Evolutionary conservation across 352 stramenopile genomes (phyloP).

Genomic region (Globisporangium apiculatum): DNA sequence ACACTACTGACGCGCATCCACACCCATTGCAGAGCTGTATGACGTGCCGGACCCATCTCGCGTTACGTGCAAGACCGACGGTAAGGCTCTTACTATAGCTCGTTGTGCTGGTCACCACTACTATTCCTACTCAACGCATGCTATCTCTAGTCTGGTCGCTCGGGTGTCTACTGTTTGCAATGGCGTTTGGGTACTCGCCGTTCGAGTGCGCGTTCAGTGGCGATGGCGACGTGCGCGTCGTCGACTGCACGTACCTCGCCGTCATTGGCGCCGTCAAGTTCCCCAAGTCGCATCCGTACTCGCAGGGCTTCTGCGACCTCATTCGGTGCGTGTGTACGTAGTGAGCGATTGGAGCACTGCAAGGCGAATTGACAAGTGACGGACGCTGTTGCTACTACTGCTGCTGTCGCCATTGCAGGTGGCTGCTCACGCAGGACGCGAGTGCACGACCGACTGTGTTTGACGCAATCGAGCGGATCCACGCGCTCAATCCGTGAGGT

Average conservation of each 20-base stretch:
- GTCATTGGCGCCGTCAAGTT: slow-evolving; percentile 84
- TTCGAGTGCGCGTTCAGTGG: slow-evolving; percentile 85
- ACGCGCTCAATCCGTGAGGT: slow-evolving; percentile 16
- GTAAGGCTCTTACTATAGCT: slow-evolving; percentile 10
- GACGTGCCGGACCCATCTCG: slow-evolving; percentile 65
- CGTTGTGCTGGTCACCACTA: neutral
- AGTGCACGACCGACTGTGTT: slow-evolving; percentile 46
- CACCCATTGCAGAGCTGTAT: slow-evolving; percentile 59
- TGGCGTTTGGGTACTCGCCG: slow-evolving; percentile 86
- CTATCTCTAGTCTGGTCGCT: slow-evolving; percentile 69
- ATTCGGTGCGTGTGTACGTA: slow-evolving; percentile 35
- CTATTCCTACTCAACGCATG: neutral
- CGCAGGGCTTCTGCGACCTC: slow-evolving; percentile 54
- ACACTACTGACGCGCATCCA: neutral
- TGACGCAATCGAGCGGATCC: slow-evolving; percentile 58
- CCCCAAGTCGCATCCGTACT: slow-evolving; percentile 51
- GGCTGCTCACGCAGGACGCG: slow-evolving; percentile 60
- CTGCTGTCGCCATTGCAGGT: slow-evolving; percentile 23
- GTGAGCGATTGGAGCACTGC: slow-evolving; percentile 4
- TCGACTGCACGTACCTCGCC: slow-evolving; percentile 82
- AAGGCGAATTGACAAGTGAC: slow-evolving; percentile 9
- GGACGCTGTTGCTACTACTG: neutral
- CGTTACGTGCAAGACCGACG: slow-evolving; percentile 73
- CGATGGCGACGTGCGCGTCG: slow-evolving; percentile 49
- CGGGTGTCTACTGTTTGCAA: slow-evolving; percentile 84